Evolutionary conservation across 208 protist genomes (phyloP), one percentile per base, ranked within the genome.

Genomic region (Polymyxa betae): DNA sequence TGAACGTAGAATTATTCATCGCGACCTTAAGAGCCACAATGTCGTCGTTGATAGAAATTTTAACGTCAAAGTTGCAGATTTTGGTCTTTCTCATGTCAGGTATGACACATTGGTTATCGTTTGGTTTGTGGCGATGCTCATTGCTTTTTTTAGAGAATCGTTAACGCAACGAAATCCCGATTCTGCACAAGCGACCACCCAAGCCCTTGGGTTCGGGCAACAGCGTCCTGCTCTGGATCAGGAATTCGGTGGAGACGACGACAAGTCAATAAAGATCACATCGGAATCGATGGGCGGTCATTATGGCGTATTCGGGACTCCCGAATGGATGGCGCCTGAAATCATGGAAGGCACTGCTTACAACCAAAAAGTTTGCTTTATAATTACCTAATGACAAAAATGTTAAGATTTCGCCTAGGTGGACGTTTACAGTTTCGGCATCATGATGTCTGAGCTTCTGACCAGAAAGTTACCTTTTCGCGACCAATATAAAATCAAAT

Each of bases 1-100:
- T 20, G 72, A 82, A 82, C 88, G 52, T 72, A 5, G 88, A 72
- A 89, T 89, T 45, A 89, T 68, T 29, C 88, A 89, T 43, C 88
- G 88, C 12, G 88, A 89, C 52, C 88, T 89, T 1, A 89, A 89
- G 52, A 54, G 46, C 38, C 46, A 89, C 88, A 89, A 89, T 35
- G 44, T 89, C 5, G 16, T 89, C 46, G 46, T 89, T 35, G 88
- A 89, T 35, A 5, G 52, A 5, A 89, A 89, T 35, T 89, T 89
- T 35, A 89, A 89, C 88, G 46, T 89, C 35, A 89, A 89, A 89
- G 88, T 89, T 29, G 88, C 88, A 32, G 88, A 89, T 35, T 89
- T 89, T 68, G 88, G 88, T 77, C 38, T 89, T 5, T 89, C 88
- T 45, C 44, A 89, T n/a, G 72, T 82, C 72, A 5, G 72, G 72